Conservation (phyloP, 2,329 filamentous ascomycete species). For the Apiospora phragmitis region DNA sequence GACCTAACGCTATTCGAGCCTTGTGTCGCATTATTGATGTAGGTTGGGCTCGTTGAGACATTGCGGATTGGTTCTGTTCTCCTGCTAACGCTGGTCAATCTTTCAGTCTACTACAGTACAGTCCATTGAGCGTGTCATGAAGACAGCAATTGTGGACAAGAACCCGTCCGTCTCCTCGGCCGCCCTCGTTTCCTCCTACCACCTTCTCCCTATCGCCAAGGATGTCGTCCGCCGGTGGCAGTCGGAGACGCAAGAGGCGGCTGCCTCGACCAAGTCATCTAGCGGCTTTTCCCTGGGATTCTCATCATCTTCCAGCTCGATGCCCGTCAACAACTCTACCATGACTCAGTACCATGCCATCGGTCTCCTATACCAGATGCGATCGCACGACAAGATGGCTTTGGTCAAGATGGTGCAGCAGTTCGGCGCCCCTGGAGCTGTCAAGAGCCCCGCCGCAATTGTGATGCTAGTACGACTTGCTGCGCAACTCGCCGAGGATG, state of each 20-base stretch:
- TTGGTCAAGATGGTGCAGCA: slow-evolving; percentile 99
- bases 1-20: slow-evolving; percentile 93
- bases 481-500: slow-evolving; percentile 91
- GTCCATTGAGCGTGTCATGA: slow-evolving; percentile 97
- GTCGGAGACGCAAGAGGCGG: slow-evolving; percentile 96
- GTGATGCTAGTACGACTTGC: slow-evolving; percentile 91
- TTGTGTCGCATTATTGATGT: slow-evolving; percentile 97
- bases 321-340: slow-evolving; percentile 87
- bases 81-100: not conserved
- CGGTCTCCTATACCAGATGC: slow-evolving; percentile 96
- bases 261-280: slow-evolving; percentile 84
- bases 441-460: slow-evolving; percentile 92
- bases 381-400: slow-evolving; percentile 95
- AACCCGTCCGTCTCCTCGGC: slow-evolving; percentile 96
- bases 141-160: slow-evolving; percentile 99
- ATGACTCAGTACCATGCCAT: slow-evolving; percentile 99
- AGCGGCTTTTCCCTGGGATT: slow-evolving; percentile 91
- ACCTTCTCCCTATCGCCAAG: slow-evolving; percentile 91
- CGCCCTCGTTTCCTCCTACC: slow-evolving; percentile 94
- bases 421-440: slow-evolving; percentile 84
- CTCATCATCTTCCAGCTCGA: slow-evolving; percentile 72
- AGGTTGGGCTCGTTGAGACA: slow-evolving; percentile 35
- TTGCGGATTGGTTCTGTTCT: not conserved
- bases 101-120: slow-evolving; percentile 86
- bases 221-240: slow-evolving; percentile 98